Percentiles rank a stretch among this genome's conserved stretches.
These are phyloP conservation scores for Cyanidioschyzon merolae DNA, from an alignment of 23 red algal species.

Conservation along the genomic window DNA sequence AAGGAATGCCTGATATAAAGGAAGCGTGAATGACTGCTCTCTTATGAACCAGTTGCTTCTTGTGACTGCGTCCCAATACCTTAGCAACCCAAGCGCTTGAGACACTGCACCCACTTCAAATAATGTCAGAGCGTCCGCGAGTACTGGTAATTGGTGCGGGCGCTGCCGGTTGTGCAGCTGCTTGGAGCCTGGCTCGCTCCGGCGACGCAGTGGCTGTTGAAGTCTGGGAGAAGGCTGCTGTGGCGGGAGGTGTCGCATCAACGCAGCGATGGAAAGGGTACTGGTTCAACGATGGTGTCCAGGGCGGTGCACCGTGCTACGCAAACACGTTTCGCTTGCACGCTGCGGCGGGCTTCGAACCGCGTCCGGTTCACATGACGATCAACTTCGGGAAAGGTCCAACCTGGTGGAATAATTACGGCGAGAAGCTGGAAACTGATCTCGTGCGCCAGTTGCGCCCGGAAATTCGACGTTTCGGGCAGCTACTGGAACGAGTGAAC, in stretches of 20 bases:
- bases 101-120: no score
- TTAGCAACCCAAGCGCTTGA: no score
- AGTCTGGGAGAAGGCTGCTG: constrained; percentile 1
- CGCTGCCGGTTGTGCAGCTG: constrained; percentile 4
- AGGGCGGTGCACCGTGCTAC: constrained; percentile 28
- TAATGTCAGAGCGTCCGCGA: not conserved
- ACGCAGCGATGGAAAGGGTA: constrained; percentile 68
- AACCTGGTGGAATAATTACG: constrained; percentile 28
- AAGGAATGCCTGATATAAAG: no score
- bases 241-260: not conserved
- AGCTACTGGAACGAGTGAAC: constrained; percentile 3
- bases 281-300: constrained; percentile 66
- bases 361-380: constrained; percentile 12
- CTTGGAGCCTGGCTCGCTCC: not conserved
- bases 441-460: constrained; percentile 10
- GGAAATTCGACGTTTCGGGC: constrained; percentile 25
- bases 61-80: no score
- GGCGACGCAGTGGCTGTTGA: not conserved
- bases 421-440: not conserved
- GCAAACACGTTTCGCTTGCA: constrained; percentile 17
- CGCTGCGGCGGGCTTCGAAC: not conserved
- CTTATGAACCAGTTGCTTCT: no score
- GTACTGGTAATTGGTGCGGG: constrained; percentile 4
- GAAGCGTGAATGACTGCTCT: no score
- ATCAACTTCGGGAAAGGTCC: constrained; percentile 28